Base-by-base conservation (phyloP, 257 asterid genomes). In the Solanum pinnatisectum region DNA sequence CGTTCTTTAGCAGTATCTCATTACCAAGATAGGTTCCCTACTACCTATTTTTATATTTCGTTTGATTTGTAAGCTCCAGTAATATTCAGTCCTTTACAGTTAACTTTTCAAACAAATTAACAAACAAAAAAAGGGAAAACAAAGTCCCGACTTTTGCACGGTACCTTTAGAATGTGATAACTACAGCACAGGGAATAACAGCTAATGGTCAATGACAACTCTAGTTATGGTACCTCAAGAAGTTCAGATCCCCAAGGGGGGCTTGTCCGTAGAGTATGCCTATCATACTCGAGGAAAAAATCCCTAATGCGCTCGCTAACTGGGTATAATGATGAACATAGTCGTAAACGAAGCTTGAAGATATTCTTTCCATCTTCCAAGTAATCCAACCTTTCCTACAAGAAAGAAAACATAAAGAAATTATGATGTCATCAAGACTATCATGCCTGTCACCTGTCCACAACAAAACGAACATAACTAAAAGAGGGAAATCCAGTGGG, bases 211-310 rank as follows among this genome's bases (percentile, higher is more conserved):
- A 39, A 90, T 37, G 89, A 78, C 78, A 70, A 77, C 40, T 87
- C 81, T 89, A 60, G 65, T 87, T 42, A 25, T 42, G 65, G 9
- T 89, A 96, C 99, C 99, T 97, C 99, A 84, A 97, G 99, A 90
- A 96, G 99, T 93, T 97, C 99, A 89, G 99, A 97, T 87, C 99
- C 99, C 99, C 99, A 96, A 84, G 99, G 99, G 89, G 99, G 99
- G 84, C 99, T 97, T 85, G 99, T 97, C 89, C 99, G 97, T 86
- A 97, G 99, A 91, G 95, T 94, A 90, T 97, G 99, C 88, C 99
- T 91, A 88, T 97, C 99, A 67, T 97, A 97, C 93, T 97, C 99
- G 25, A 96, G 98, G 92, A 97, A 97, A 92, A 97, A 96, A 91
- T 97, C 99, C 91, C 99, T 93, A 88, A 97, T 97, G 65, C 99